Evolutionary conservation across 2,329 filamentous ascomycete species (phyloP).

Genomic region (Fusarium sp.): DNA sequence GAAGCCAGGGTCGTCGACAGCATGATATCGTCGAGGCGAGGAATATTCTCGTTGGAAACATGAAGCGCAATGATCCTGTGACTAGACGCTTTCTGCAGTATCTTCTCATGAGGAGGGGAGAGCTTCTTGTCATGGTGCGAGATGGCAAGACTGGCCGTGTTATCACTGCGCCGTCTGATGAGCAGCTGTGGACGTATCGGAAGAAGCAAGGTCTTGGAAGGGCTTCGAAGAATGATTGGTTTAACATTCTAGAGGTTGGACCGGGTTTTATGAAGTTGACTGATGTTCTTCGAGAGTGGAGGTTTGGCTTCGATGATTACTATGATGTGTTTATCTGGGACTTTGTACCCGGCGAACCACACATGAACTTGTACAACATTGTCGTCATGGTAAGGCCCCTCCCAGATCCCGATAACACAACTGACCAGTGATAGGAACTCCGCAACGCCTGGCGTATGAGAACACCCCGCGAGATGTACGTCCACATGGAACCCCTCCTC

Average conservation of each 20-base stretch:
- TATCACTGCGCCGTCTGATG: slow-evolving; percentile 40
- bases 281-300: slow-evolving; percentile 40
- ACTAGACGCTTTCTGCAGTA: slow-evolving; percentile 45
- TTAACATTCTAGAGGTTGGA: slow-evolving; percentile 35
- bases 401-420: accelerated
- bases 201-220: slow-evolving; percentile 40
- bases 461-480: slow-evolving; percentile 34
- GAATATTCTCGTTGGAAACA: slow-evolving; percentile 43
- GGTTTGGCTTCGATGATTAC: slow-evolving; percentile 43
- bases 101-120: slow-evolving; percentile 40
- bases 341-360: slow-evolving; percentile 34
- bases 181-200: slow-evolving; percentile 43
- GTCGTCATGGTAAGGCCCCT: slow-evolving; percentile 20
- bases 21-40: slow-evolving; percentile 42
- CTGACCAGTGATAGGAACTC: slow-evolving; percentile 34
- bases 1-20: slow-evolving; percentile 34
- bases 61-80: slow-evolving; percentile 44
- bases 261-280: slow-evolving; percentile 40
- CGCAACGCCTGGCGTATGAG: slow-evolving; percentile 41
- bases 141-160: slow-evolving; percentile 45
- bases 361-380: slow-evolving; percentile 30
- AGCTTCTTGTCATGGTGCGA: slow-evolving; percentile 41
- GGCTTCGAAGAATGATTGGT: slow-evolving; percentile 43
- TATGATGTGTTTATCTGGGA: slow-evolving; percentile 45
- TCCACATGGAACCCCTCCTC: slow-evolving; percentile 37